Conservation (phyloP, 2,329 filamentous ascomycete genomes). For the Aspergillus vadensis region DNA sequence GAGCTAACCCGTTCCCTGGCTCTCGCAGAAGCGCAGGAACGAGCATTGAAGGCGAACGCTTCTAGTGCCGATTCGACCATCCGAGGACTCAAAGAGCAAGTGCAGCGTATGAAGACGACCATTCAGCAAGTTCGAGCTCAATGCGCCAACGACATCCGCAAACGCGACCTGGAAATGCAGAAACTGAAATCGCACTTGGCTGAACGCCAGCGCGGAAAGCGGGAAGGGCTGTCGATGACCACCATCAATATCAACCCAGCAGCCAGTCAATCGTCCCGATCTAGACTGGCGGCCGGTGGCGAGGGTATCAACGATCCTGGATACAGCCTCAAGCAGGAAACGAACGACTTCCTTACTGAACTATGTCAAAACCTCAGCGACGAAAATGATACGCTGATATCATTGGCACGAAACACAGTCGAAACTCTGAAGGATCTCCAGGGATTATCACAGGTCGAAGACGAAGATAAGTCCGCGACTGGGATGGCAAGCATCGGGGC, state of each 20-base stretch:
- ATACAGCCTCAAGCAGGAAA: conserved; percentile 79
- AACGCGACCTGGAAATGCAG: conserved; percentile 86
- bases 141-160: conserved; percentile 87
- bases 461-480: conserved; percentile 36
- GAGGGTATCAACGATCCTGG: conserved; percentile 55
- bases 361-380: conserved; percentile 81
- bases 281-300: conserved; percentile 32
- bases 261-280: conserved; percentile 36
- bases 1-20: conserved; percentile 61
- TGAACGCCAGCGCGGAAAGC: conserved; percentile 64
- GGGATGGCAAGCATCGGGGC: conserved; percentile 25
- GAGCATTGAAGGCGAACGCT: conserved; percentile 68
- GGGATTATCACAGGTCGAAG: conserved; percentile 45
- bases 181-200: conserved; percentile 83
- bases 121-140: conserved; percentile 81
- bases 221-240: conserved; percentile 54
- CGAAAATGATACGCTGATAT: conserved; percentile 83
- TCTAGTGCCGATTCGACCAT: conserved; percentile 73
- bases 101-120: conserved; percentile 73
- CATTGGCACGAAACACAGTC: conserved; percentile 70
- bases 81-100: conserved; percentile 80
- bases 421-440: conserved; percentile 65
- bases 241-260: conserved; percentile 51
- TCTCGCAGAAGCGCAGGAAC: conserved; percentile 68
- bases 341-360: conserved; percentile 85